Evolutionary conservation across 176 grass and related monocot genomes (phyloP).

Genomic region (Alloteropsis semialata): DNA sequence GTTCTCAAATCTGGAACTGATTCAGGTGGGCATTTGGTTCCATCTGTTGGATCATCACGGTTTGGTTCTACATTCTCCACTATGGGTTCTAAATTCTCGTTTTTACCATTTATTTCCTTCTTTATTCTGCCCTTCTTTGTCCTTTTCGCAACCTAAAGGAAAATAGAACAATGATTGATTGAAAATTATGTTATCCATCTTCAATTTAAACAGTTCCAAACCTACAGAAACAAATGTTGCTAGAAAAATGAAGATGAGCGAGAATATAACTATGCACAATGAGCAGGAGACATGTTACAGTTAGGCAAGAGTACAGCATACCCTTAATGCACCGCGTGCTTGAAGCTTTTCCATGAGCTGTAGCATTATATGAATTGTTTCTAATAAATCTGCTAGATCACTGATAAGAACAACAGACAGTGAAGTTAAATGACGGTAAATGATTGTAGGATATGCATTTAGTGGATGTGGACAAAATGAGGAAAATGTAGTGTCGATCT

Average conservation of each 20-base stretch:
- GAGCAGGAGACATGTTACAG: slow-evolving; percentile 7
- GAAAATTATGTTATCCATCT: slow-evolving; percentile 33
- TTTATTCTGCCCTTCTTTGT: slow-evolving; percentile 74
- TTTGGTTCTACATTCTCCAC: slow-evolving; percentile 28
- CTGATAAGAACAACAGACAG: slow-evolving; percentile 44
- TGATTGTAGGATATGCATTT: not conserved
- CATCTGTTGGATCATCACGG: slow-evolving; percentile 28
- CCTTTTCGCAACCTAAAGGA: slow-evolving; percentile 83
- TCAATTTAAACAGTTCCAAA: slow-evolving; percentile 11
- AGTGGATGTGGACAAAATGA: not conserved
- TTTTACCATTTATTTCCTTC: slow-evolving; percentile 47
- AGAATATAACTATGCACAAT: not conserved
- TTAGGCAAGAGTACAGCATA: slow-evolving; percentile 36
- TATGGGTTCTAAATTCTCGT: slow-evolving; percentile 21
- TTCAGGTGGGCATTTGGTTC: slow-evolving; percentile 36
- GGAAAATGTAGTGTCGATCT: not conserved
- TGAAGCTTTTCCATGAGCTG: slow-evolving; percentile 97
- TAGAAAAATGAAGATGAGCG: slow-evolving; percentile 7
- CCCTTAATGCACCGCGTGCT: slow-evolving; percentile 78
- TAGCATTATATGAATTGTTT: slow-evolving; percentile 89
- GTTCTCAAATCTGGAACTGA: slow-evolving; percentile 35
- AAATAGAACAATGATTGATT: slow-evolving; percentile 1
- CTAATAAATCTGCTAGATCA: slow-evolving; percentile 90
- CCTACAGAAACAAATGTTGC: slow-evolving; percentile 7
- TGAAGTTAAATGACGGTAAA: slow-evolving; percentile 16